Percentiles rank a stretch among this genome's conserved stretches.
These are phyloP conservation scores for Chaetomium sp. DNA, from an alignment of 2,329 filamentous ascomycete genomes.

Conservation along the genomic window DNA sequence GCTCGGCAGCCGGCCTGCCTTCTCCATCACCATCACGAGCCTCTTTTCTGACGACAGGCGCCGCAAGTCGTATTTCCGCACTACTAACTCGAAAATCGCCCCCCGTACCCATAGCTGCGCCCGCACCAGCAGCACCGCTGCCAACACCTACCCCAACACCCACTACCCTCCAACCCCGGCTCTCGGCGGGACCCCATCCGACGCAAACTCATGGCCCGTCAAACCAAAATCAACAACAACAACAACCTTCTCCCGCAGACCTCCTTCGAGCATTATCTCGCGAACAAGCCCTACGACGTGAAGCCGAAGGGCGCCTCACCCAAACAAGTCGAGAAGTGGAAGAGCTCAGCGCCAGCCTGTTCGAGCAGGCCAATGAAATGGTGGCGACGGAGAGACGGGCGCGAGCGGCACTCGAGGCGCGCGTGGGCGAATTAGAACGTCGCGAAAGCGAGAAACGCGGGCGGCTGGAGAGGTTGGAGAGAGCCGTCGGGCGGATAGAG, in stretches of 20 bases:
- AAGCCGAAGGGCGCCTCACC: slow-evolving; percentile 61
- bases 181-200: background rate
- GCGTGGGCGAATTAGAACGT: slow-evolving; percentile 61
- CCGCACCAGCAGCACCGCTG: slow-evolving; percentile 20
- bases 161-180: slow-evolving; percentile 17
- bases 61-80: slow-evolving; percentile 39
- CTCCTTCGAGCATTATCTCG: slow-evolving; percentile 58
- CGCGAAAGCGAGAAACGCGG: slow-evolving; percentile 64
- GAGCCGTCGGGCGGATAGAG: slow-evolving; percentile 64
- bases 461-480: slow-evolving; percentile 64
- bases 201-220: background rate
- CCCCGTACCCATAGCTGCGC: slow-evolving; percentile 29
- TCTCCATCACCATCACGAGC: slow-evolving; percentile 31
- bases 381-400: slow-evolving; percentile 69
- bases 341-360: slow-evolving; percentile 67
- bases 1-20: slow-evolving; percentile 21
- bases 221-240: slow-evolving; percentile 12
- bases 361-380: slow-evolving; percentile 84
- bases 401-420: slow-evolving; percentile 63
- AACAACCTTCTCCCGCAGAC: slow-evolving; percentile 33
- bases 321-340: slow-evolving; percentile 68
- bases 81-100: slow-evolving; percentile 39
- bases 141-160: background rate
- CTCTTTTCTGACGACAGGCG: slow-evolving; percentile 40
- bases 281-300: slow-evolving; percentile 60